Evolutionary conservation across 441 rosid genomes (phyloP), one percentile per base, ranked within the genome.

Genomic region (Dalechampia spathulata): DNA sequence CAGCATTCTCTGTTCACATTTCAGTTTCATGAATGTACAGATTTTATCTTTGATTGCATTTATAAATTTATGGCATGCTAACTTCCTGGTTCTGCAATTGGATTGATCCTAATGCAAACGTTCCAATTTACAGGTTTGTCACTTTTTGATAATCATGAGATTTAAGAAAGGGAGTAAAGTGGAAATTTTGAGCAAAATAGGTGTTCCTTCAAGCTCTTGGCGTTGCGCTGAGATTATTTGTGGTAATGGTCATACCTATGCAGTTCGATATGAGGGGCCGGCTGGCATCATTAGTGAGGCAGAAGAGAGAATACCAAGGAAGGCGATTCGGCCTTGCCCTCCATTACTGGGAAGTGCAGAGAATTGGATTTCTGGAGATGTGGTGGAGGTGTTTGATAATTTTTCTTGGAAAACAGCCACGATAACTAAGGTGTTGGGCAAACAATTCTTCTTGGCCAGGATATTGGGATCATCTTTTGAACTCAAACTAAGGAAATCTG

Each of bases 391-490:
- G 56, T 77, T 75, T 51, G 65, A 80, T 28, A 63, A 58, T 57
- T 69, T 73, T 66, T 79, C 79, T 16, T 90, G 97, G 97, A 90
- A 78, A 77, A 80, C 78, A 75, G 97, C 87, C 11, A 81, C 76
- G 10, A 71, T 86, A 39, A 72, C 71, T 7, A 73, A 75, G 66
- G 71, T 78, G 59, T 69, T 76, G 72, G 73, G 70, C 38, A 71
- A 66, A 51, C 70, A 63, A 20, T 53, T 60, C 53, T 64, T 64
- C 62, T 60, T 81, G 81, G 81, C 83, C 25, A 78, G 91, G 69
- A 61, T 85, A 46, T 65, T 81, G 50, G 94, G 95, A 42, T 83
- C 89, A 19, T 80, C 83, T 38, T 27, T 74, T 47, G 81, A 85
- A 65, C 60, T 87, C 58, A 75, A 59, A 70, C 83, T 74, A 48